Evolutionary conservation across 768 basidiomycete species (phyloP).

Genomic region (Infundibulicybe gibba): DNA sequence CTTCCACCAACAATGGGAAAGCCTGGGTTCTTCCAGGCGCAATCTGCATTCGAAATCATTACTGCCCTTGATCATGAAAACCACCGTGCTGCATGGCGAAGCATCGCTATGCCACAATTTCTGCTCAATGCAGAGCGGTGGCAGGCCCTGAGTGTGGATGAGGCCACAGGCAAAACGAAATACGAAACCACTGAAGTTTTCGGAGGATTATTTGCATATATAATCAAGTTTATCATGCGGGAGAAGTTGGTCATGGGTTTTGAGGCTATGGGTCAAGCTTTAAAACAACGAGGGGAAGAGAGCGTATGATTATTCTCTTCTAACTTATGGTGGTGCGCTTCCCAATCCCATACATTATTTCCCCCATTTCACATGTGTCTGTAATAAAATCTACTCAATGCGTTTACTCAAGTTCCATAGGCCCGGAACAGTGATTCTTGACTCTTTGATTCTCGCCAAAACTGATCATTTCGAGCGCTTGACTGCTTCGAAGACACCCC

Average conservation of each 20-base stretch:
- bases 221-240: constrained; percentile 42
- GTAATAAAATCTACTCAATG: background rate
- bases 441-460: too few species aligned
- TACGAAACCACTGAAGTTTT: constrained; percentile 69
- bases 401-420: too few species aligned
- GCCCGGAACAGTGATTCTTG: too few species aligned
- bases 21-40: constrained; percentile 29
- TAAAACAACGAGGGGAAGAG: constrained; percentile 50
- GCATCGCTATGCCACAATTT: constrained; percentile 36
- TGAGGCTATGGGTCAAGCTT: constrained; percentile 49
- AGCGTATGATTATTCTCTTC: too few species aligned
- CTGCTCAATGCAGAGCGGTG: constrained; percentile 53
- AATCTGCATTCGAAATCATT: constrained; percentile 41
- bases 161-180: constrained; percentile 48
- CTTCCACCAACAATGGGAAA: constrained; percentile 58
- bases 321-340: too few species aligned
- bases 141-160: constrained; percentile 53
- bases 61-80: constrained; percentile 49
- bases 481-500: too few species aligned
- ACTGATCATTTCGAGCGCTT: too few species aligned
- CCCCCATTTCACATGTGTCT: background rate
- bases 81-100: constrained; percentile 56
- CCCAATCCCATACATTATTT: background rate
- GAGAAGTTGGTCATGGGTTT: constrained; percentile 42
- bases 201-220: constrained; percentile 48